Evolutionary conservation across 805 yeast species (phyloP).

Genomic region (Yarrowia sp.): DNA sequence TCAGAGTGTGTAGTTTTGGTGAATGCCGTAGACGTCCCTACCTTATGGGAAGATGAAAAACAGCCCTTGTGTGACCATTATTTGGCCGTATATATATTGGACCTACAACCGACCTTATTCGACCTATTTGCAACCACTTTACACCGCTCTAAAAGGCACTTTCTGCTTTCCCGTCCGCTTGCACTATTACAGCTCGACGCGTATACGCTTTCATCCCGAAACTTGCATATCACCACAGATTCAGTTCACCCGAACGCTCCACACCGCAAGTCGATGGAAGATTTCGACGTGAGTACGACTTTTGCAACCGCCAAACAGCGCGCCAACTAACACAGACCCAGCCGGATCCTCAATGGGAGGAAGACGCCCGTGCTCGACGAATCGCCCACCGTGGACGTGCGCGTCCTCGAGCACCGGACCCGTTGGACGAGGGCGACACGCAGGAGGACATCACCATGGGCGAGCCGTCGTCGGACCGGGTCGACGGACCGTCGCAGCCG

Average conservation of each 20-base stretch:
- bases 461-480: neutral
- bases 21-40: too few species aligned
- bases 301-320: neutral
- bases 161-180: too few species aligned
- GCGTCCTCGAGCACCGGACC: neutral
- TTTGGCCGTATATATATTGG: too few species aligned
- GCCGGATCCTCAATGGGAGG: conserved; percentile 15
- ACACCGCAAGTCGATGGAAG: neutral
- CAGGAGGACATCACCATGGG: conserved; percentile 12
- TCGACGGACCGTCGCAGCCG: neutral
- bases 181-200: neutral
- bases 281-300: conserved; percentile 2
- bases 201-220: neutral
- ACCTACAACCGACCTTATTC: too few species aligned
- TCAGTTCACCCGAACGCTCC: neutral
- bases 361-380: neutral
- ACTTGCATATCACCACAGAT: neutral
- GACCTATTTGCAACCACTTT: too few species aligned
- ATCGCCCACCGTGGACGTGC: neutral
- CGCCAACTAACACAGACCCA: conserved; percentile 26
- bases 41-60: too few species aligned
- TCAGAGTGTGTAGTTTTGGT: neutral
- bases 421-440: conserved; percentile 13
- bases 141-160: too few species aligned
- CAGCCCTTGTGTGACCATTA: too few species aligned